These are phyloP conservation scores for Neonectria magnoliae DNA, from an alignment of 2,329 filamentous ascomycete species.

Conservation along the genomic window DNA sequence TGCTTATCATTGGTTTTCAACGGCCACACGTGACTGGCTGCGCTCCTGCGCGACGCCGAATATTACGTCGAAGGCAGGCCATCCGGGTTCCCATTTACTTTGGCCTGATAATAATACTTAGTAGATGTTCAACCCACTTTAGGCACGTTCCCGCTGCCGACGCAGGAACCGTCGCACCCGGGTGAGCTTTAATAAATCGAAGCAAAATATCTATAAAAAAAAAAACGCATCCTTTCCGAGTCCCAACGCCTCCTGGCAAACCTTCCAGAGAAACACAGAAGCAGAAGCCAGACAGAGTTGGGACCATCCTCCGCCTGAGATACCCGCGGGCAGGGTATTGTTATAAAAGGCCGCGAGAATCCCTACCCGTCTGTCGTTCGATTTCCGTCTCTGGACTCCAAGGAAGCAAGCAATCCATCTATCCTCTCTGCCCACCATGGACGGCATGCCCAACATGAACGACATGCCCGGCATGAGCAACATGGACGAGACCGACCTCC, in stretches of 20 bases:
- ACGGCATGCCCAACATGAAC: no score
- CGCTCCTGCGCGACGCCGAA: not conserved
- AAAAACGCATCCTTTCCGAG: not conserved
- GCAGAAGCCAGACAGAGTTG: not conserved
- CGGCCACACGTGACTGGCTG: not conserved
- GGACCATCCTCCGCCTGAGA: not conserved
- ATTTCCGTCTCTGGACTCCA: no score
- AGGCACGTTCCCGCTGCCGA: not conserved
- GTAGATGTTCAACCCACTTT: not conserved
- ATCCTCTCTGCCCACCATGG: no score
- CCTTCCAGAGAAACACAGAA: not conserved
- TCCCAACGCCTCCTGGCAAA: not conserved
- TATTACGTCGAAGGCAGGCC: not conserved
- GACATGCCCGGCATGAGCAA: no score
- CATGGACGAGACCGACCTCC: not conserved
- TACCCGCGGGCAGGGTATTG: not conserved
- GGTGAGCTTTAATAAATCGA: not conserved
- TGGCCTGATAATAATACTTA: not conserved
- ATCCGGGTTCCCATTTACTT: not conserved
- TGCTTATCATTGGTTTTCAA: not conserved
- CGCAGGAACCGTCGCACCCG: not conserved
- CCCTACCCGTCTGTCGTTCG: not conserved
- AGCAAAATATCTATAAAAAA: not conserved
- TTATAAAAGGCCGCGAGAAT: not conserved
- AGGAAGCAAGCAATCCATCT: no score